Evolutionary conservation across 805 yeast species (phyloP), one percentile per base, ranked within the genome.

Genomic region (Candida tallmaniae): DNA sequence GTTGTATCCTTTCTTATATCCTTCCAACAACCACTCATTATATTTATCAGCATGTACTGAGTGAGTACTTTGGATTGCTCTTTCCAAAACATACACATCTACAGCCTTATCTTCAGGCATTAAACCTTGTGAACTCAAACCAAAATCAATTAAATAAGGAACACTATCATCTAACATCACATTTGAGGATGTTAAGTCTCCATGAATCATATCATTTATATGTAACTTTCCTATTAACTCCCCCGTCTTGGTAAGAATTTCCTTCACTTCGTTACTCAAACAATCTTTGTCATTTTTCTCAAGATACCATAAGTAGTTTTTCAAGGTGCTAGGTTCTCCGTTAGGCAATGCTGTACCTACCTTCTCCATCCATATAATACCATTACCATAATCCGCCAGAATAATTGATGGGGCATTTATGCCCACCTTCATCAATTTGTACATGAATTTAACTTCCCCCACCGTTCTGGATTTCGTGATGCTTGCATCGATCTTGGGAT

Each of bases 21-120:
- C 96, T 36, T 77, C 71, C 41, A 89, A 59, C 5, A 88, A 49
- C 88, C 90, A 80, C 27, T 60, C 55, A 47, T 76, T 80, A 54
- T 88, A 88, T 27, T 55, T 48, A 1, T 68, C 71, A 2, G 95
- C 70, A 49, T 73, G 74, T 5, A 70, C 68, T 0, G 97, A 90
- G 58, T 93, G 98, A 1, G 98, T 93, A 45, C 96, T 85, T 20
- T 77, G 62, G 13, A 93, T 73, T 0, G 98, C 97, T 48, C 97
- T 68, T 58, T 93, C 98, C 40, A 93, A 60, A 8, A 93, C 97
- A 49, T 93, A 93, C 39, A 93, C 58, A 56, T 93, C 98, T n/a
- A 93, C 98, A 3, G 97, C 97, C 57, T 86, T 88, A 51, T 90
- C 97, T 49, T 93, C 98, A 0, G 83, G 73, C 41, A 87, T 54